Evolutionary conservation across 2,329 filamentous ascomycete genomes (phyloP).

Genomic region (Ophiostoma perfectum): DNA sequence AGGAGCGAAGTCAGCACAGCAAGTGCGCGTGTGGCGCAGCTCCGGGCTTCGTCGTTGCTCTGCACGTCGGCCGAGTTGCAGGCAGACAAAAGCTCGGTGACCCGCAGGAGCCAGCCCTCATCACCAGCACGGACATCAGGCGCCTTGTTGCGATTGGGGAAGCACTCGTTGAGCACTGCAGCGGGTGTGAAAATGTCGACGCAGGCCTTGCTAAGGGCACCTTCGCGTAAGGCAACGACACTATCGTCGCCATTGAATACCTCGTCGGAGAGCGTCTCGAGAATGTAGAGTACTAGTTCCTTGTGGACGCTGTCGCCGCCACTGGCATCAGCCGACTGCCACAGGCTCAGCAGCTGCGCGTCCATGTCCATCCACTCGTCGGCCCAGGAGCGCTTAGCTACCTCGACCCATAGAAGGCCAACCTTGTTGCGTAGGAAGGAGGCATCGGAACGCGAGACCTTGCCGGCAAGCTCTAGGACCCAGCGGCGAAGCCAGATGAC

Average conservation of each 20-base stretch:
- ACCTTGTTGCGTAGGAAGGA: slow-evolving; percentile 87
- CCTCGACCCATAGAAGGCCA: slow-evolving; percentile 87
- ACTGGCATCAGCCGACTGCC: slow-evolving; percentile 56
- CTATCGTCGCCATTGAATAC: slow-evolving; percentile 88
- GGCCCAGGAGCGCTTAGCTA: slow-evolving; percentile 91
- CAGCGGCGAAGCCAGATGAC: slow-evolving; percentile 64
- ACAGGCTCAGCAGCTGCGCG: slow-evolving; percentile 70
- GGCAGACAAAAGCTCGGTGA: slow-evolving; percentile 66
- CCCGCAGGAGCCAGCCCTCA: slow-evolving; percentile 81
- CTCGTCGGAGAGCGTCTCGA: slow-evolving; percentile 91
- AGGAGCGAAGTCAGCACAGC: slow-evolving; percentile 72
- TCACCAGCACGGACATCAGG: slow-evolving; percentile 67
- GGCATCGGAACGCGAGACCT: slow-evolving; percentile 66
- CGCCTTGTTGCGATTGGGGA: slow-evolving; percentile 64
- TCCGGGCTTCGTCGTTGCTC: slow-evolving; percentile 60
- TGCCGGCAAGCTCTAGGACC: slow-evolving; percentile 71
- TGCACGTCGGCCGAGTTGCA: slow-evolving; percentile 63
- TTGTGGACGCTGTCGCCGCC: slow-evolving; percentile 60
- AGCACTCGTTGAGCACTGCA: slow-evolving; percentile 66
- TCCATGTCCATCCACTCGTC: slow-evolving; percentile 95
- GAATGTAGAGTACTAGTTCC: slow-evolving; percentile 78
- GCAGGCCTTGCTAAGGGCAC: slow-evolving; percentile 77
- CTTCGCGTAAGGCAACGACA: slow-evolving; percentile 75
- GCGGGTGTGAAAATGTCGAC: slow-evolving; percentile 90
- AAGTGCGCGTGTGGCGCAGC: slow-evolving; percentile 70